These are phyloP conservation scores for Syncephalastrum contaminatum DNA, from an alignment of 371 early-diverging fungal genomes.

Conservation along the genomic window DNA sequence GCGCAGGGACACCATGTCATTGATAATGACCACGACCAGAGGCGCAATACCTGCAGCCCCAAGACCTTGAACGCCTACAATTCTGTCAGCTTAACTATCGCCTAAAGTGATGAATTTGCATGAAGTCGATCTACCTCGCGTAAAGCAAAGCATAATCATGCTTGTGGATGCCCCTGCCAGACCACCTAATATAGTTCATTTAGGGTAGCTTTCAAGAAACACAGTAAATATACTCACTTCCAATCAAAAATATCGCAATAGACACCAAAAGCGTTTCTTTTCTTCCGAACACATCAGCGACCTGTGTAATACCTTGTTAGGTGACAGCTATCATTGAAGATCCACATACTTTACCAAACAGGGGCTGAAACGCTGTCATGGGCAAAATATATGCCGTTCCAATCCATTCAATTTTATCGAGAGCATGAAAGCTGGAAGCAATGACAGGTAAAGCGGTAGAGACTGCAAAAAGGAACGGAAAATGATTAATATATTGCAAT, in stretches of 20 bases:
- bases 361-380: conserved; percentile 38
- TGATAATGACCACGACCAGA: conserved; percentile 66
- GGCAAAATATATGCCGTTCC: conserved; percentile 43
- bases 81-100: too few relatives aligned
- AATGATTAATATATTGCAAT: too few relatives aligned
- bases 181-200: background rate
- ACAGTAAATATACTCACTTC: conserved; percentile 21
- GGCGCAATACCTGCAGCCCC: conserved; percentile 73
- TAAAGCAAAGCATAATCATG: conserved; percentile 54
- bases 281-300: conserved; percentile 12
- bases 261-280: conserved; percentile 17
- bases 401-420: conserved; percentile 65
- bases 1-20: conserved; percentile 61
- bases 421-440: conserved; percentile 41
- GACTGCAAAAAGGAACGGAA: background rate
- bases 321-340: conserved; percentile 11
- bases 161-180: conserved; percentile 54
- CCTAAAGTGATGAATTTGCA: background rate
- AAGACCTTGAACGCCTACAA: conserved; percentile 30
- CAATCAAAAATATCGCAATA: conserved; percentile 55
- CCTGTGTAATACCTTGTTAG: conserved; percentile 11
- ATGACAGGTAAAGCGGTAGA: conserved; percentile 41
- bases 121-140: conserved; percentile 20
- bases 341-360: conserved; percentile 32
- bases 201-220: background rate